Percentiles rank a stretch among this genome's conserved stretches.
Conservation (phyloP, 2,329 filamentous ascomycete species). For the Didymella keratinophila region DNA sequence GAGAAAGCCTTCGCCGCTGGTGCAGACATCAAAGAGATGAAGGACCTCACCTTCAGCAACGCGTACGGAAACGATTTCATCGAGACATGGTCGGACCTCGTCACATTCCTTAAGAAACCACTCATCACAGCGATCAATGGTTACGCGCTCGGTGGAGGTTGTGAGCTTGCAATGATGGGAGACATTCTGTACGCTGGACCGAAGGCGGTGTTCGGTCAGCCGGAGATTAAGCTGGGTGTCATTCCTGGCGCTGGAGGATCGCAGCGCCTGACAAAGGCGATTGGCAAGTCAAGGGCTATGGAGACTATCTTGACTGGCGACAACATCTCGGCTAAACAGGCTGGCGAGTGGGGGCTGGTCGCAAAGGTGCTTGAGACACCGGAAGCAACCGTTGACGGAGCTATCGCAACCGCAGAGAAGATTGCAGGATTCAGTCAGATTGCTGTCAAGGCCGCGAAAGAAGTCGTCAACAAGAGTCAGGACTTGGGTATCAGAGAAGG, state of each 20-base stretch:
- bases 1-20: conserved; percentile 81
- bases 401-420: conserved; percentile 82
- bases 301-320: conserved; percentile 59
- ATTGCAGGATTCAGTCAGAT: conserved; percentile 88
- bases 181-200: conserved; percentile 92
- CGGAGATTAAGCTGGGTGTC: conserved; percentile 93
- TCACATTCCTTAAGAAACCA: conserved; percentile 87
- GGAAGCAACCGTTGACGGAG: conserved; percentile 81
- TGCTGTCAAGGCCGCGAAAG: conserved; percentile 89
- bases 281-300: conserved; percentile 58
- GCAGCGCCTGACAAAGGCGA: conserved; percentile 80
- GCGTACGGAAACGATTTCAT: conserved; percentile 94
- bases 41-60: conserved; percentile 83
- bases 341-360: conserved; percentile 88
- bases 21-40: conserved; percentile 99
- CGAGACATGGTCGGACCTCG: conserved; percentile 88
- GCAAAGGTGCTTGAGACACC: conserved; percentile 81
- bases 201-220: conserved; percentile 90
- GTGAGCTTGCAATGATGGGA: conserved; percentile 96
- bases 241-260: conserved; percentile 92
- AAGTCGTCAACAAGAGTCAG: conserved; percentile 99
- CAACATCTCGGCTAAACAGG: conserved; percentile 83
- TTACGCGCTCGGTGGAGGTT: conserved; percentile 92
- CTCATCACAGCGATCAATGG: conserved; percentile 94
- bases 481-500: conserved; percentile 87